Percentiles rank a stretch among this genome's conserved stretches.
Evolutionary conservation across 371 early-diverging fungal genomes (phyloP).

Genomic region (Apophysomyces variabilis): DNA sequence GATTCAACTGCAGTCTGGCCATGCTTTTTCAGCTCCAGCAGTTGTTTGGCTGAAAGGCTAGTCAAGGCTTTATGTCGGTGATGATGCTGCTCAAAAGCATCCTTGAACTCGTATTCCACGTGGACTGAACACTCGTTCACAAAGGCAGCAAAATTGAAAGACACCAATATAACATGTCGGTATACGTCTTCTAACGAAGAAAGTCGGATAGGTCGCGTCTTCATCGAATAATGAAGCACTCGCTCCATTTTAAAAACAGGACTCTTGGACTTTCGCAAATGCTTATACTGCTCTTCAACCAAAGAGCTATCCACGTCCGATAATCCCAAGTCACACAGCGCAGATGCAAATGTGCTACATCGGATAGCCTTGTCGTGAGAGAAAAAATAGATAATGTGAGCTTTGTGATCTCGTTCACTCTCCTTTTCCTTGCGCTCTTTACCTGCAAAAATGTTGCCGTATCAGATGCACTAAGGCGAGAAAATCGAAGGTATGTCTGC

Average conservation of each 20-base stretch:
- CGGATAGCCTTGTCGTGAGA: constrained; percentile 13
- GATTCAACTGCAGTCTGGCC: background rate
- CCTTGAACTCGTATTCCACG: constrained; percentile 14
- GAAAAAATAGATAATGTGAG: background rate
- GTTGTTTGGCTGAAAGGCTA: background rate
- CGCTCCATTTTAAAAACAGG: constrained; percentile 6
- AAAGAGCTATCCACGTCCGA: constrained; percentile 17
- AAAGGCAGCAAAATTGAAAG: constrained; percentile 13
- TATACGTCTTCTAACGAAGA: constrained; percentile 12
- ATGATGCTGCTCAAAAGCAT: constrained; percentile 2
- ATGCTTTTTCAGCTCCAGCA: background rate
- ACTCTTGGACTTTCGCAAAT: background rate
- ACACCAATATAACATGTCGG: constrained; percentile 19
- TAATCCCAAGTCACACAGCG: constrained; percentile 20
- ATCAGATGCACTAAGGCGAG: constrained; percentile 15
- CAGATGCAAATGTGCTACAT: constrained; percentile 19
- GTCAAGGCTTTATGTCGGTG: background rate
- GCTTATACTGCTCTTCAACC: constrained; percentile 13
- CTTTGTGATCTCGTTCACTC: constrained; percentile 3
- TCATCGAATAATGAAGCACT: constrained; percentile 19
- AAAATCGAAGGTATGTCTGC: constrained; percentile 23
- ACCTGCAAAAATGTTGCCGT: constrained; percentile 20
- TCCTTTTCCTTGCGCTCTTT: constrained; percentile 8
- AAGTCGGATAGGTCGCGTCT: constrained; percentile 16
- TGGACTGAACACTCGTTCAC: constrained; percentile 18